Evolutionary conservation across 305 asterid genomes (phyloP).

Genomic region (Ilex paraguariensis): DNA sequence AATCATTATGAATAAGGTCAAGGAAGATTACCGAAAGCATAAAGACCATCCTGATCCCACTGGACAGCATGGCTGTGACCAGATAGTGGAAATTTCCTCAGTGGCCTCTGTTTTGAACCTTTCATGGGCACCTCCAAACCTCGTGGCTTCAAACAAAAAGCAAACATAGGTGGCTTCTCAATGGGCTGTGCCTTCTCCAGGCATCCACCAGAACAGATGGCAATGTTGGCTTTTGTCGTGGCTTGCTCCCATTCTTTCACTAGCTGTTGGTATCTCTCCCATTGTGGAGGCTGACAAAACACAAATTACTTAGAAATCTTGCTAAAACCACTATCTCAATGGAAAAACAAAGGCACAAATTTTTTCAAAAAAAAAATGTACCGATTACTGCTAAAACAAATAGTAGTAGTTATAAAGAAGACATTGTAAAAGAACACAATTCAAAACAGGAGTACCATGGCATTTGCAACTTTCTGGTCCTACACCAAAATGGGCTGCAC

Average conservation of each 20-base stretch:
- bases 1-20: not conserved
- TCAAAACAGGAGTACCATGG: too few species aligned
- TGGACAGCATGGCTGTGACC: constrained; percentile 55
- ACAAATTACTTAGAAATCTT: constrained; percentile 10
- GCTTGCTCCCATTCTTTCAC: constrained; percentile 81
- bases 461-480: too few species aligned
- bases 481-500: too few species aligned
- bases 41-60: constrained; percentile 54
- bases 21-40: constrained; percentile 39
- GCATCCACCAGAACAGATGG: constrained; percentile 39
- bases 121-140: constrained; percentile 83
- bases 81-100: constrained; percentile 62
- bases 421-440: too few species aligned
- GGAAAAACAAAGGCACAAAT: too few species aligned
- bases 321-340: constrained; percentile 7
- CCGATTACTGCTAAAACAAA: too few species aligned
- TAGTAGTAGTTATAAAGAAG: too few species aligned
- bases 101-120: constrained; percentile 90
- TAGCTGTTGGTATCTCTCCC: constrained; percentile 87
- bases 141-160: constrained; percentile 91
- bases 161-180: constrained; percentile 92
- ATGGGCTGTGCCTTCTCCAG: constrained; percentile 44
- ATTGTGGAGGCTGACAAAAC: constrained; percentile 77
- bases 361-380: too few species aligned
- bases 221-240: constrained; percentile 42